Base-by-base conservation (phyloP, 2,329 filamentous ascomycete genomes). In the Alternaria postmessia region DNA sequence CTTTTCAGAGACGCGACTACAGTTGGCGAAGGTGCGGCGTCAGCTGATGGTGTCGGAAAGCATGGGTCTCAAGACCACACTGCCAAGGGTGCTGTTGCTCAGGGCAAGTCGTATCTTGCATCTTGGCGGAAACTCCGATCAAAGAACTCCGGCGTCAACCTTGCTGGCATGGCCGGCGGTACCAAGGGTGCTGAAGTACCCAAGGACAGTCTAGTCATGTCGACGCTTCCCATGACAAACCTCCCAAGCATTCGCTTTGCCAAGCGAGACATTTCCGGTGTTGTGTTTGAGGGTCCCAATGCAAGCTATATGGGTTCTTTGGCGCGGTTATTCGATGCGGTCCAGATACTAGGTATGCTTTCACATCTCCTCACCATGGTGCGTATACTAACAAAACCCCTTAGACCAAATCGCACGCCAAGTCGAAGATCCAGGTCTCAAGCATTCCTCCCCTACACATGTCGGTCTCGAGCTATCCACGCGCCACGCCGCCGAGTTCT, bases 401-500 rank as follows among this genome's bases (percentile, higher is more conserved):
- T 39, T 70, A 96, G 93, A 97, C 83, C 92, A 96, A 87, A 94
- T 98, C 78, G 93, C 94, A 54, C 91, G 94, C 67, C 94, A 97
- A 82, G 93, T 97, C 47, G 94, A 97, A 76, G 94, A 98, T 75
- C 94, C 94, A 6, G 94, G 94, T 9, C 86, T 98, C 55, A 91
- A 92, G 69, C 92, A 95, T 79, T 93, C 93, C 18, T 94, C 94
- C 69, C 93, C 93, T 72, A 98, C 95, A 8, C 94, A 97, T 75
- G 94, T 99, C 54, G 95, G 95, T 9, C 87, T 99, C 34, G 95
- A 99, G 80, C 86, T 99, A 41, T 95, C 93, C 76, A 93, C 93
- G 36, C 88, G 94, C 41, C 94, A 97, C 78, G 95, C 94, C 7
- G 92, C 94, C 34, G 95, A 99, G 79, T 99, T 99, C 80, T 99